Conservation (phyloP, 2,329 filamentous ascomycete species). For the Sodiomyces alkalinus region DNA sequence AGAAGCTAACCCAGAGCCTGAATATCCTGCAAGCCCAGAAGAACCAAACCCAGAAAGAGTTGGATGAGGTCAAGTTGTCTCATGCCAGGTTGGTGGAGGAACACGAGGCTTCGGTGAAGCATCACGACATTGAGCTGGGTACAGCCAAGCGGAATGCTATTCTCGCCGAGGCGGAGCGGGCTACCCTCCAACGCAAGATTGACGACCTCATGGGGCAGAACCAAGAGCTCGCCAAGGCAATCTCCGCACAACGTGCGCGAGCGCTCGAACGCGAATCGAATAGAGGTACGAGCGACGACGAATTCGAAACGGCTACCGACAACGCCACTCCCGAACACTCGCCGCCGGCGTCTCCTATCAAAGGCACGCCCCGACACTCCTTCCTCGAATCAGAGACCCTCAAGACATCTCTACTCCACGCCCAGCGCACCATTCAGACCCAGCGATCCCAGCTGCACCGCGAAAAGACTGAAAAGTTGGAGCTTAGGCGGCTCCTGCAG, state of each 20-base stretch:
- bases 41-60: conserved; percentile 61
- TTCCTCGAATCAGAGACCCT: conserved; percentile 92
- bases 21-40: conserved; percentile 61
- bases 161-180: conserved; percentile 63
- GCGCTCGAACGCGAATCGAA: conserved; percentile 47
- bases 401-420: conserved; percentile 85
- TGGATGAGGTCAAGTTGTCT: conserved; percentile 75
- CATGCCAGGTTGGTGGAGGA: conserved; percentile 73
- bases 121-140: conserved; percentile 79
- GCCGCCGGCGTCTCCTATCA: conserved; percentile 78
- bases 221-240: conserved; percentile 72
- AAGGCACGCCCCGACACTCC: conserved; percentile 78
- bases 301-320: conserved; percentile 49
- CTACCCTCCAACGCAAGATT: conserved; percentile 67
- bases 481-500: conserved; percentile 87
- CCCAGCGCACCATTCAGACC: conserved; percentile 91
- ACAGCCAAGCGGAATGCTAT: conserved; percentile 67
- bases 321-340: conserved; percentile 75
- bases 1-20: conserved; percentile 61
- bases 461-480: conserved; percentile 96
- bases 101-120: conserved; percentile 59
- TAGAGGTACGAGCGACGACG: conserved; percentile 44
- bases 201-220: conserved; percentile 83
- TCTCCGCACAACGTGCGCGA: conserved; percentile 58
- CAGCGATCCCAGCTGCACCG: conserved; percentile 89